phyloP scores from a whole-genome alignment of 2,329 filamentous ascomycete species.

The Acephala macrosclerotiorum region DNA sequence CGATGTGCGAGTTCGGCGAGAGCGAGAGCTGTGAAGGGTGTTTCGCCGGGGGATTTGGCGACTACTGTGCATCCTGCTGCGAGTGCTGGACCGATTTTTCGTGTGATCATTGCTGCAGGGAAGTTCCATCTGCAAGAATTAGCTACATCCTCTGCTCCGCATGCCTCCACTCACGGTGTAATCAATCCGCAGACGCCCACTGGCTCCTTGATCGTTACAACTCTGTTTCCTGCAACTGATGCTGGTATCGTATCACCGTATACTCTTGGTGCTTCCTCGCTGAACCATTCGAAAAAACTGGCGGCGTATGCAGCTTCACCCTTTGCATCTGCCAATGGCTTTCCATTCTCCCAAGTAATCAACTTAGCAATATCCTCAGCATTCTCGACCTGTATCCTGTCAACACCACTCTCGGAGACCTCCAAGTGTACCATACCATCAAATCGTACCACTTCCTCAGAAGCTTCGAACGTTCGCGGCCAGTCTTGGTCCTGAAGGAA shows the following conservation, averaged over 20 bases:
- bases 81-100: constrained; percentile 76
- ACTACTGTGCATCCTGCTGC: constrained; percentile 97
- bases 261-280: constrained; percentile 75
- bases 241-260: constrained; percentile 81
- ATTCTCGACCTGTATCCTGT: constrained; percentile 59
- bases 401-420: constrained; percentile 1
- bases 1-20: constrained; percentile 85
- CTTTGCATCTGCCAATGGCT: constrained; percentile 78
- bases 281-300: constrained; percentile 83
- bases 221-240: constrained; percentile 73
- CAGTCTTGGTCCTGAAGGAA: constrained; percentile 74
- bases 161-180: constrained; percentile 60
- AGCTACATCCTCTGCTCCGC: background rate
- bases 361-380: constrained; percentile 81
- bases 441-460: constrained; percentile 84
- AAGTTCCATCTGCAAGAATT: constrained; percentile 75
- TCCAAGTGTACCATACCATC: constrained; percentile 54
- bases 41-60: constrained; percentile 89
- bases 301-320: constrained; percentile 77
- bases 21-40: constrained; percentile 88
- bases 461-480: constrained; percentile 76
- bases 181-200: constrained; percentile 85
- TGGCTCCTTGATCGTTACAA: constrained; percentile 82
- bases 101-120: constrained; percentile 77
- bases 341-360: constrained; percentile 91